Conservation (phyloP, 768 basidiomycete genomes). For the Russula brevipes region DNA sequence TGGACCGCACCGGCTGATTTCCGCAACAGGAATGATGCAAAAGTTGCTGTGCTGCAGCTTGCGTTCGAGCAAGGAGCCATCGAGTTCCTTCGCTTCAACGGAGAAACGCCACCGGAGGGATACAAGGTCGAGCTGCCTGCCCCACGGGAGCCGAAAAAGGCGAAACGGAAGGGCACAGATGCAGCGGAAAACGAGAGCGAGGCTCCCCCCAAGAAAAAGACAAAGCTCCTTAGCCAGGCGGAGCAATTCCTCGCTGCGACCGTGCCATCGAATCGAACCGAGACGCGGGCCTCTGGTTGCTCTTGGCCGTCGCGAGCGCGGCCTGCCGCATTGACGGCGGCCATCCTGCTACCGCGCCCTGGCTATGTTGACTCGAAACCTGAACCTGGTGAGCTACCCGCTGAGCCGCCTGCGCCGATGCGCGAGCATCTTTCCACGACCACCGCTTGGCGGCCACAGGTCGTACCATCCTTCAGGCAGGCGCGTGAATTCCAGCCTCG, state of each 20-base stretch:
- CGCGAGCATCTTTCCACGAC: not conserved
- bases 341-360: slow-evolving; percentile 19
- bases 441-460: not conserved
- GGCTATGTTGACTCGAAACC: slow-evolving; percentile 22
- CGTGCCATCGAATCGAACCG: not conserved
- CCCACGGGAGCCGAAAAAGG: slow-evolving; percentile 20
- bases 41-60: slow-evolving; percentile 44
- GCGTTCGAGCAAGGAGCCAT: slow-evolving; percentile 56
- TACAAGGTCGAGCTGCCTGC: slow-evolving; percentile 36
- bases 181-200: not conserved
- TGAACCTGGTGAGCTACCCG: slow-evolving; percentile 13
- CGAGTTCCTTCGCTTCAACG: slow-evolving; percentile 56
- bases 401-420: not conserved
- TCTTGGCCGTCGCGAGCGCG: not conserved
- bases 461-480: not conserved
- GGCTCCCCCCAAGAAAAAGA: not conserved
- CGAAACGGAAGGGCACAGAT: slow-evolving; percentile 25
- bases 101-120: slow-evolving; percentile 38
- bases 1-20: slow-evolving; percentile 49
- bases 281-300: not conserved
- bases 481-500: not conserved
- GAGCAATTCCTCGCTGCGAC: slow-evolving; percentile 8
- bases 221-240: slow-evolving; percentile 8
- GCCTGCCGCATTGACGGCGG: not conserved
- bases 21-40: slow-evolving; percentile 56